Conservation (phyloP, 1,284 basidiomycete genomes). For the Irpex sp. region DNA sequence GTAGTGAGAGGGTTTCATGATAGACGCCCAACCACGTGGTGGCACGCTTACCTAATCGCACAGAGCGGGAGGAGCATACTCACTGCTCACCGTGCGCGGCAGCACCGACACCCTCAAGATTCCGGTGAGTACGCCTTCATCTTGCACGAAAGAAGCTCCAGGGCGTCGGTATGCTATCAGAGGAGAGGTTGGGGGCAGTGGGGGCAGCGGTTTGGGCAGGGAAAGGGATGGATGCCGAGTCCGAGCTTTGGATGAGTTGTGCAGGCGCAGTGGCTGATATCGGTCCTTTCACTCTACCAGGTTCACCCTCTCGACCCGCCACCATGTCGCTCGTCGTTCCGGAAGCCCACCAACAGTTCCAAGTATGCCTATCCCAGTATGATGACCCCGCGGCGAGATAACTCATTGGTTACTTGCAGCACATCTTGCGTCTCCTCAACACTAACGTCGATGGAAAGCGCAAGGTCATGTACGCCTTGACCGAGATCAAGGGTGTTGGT, state of each 20-base stretch:
- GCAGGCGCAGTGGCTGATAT: not conserved
- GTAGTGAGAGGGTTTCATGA: not conserved
- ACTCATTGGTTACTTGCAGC: conserved; percentile 42
- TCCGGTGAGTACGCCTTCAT: conserved; percentile 12
- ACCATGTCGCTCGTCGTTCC: conserved; percentile 92
- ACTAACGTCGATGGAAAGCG: conserved; percentile 99
- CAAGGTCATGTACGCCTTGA: conserved; percentile 97
- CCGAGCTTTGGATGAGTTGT: conserved; percentile 9
- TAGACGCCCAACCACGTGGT: conserved; percentile 1
- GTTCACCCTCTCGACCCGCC: conserved; percentile 13
- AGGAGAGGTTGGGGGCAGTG: not conserved
- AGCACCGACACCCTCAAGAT: conserved; percentile 11
- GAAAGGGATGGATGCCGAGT: conserved; percentile 16
- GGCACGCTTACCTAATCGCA: conserved; percentile 5
- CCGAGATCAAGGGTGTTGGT: conserved; percentile 99
- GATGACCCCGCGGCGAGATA: not conserved
- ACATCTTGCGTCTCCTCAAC: conserved; percentile 98
- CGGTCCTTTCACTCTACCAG: not conserved
- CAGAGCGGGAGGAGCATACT: not conserved
- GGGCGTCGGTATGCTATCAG: not conserved
- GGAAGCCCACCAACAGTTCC: conserved; percentile 91
- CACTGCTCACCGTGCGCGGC: not conserved
- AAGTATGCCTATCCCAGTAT: conserved; percentile 44
- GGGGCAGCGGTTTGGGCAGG: not conserved
- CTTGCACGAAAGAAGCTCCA: not conserved